Conservation (phyloP, 225 moss, liverwort and hornwort species). For the Bryum argenteum region DNA sequence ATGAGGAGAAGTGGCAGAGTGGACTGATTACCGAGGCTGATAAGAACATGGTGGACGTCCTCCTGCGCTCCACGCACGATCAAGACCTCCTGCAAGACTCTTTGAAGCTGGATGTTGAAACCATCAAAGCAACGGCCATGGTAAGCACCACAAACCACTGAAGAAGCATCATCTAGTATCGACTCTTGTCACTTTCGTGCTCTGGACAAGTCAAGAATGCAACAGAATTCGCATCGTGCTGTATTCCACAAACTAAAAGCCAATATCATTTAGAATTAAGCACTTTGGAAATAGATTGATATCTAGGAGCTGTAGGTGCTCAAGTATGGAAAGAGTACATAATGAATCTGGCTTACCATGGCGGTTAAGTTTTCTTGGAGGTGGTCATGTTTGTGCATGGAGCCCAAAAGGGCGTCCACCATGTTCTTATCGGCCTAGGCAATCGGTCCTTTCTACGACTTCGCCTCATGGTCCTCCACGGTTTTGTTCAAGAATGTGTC, state of each 20-base stretch:
- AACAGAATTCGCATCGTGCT: too few species aligned
- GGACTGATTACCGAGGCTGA: slow-evolving; percentile 34
- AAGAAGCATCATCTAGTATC: too few species aligned
- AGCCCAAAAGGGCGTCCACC: slow-evolving; percentile 41
- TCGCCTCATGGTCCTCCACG: slow-evolving; percentile 34
- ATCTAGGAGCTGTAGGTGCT: too few species aligned
- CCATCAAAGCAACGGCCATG: slow-evolving; percentile 37
- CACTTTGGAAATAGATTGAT: too few species aligned
- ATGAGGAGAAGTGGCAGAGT: slow-evolving; percentile 30
- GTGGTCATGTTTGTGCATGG: slow-evolving; percentile 25
- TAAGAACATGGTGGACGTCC: too few species aligned
- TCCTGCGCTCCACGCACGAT: slow-evolving; percentile 25
- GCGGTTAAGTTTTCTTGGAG: slow-evolving; percentile 21
- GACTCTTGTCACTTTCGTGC: too few species aligned
- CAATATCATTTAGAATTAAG: too few species aligned
- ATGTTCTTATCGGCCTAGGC: slow-evolving; percentile 39
- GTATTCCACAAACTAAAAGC: too few species aligned
- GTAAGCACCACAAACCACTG: not conserved
- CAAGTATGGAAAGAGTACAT: too few species aligned
- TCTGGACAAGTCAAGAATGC: too few species aligned
- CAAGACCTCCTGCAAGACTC: slow-evolving; percentile 11
- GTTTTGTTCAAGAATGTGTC: slow-evolving; percentile 31
- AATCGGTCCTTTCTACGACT: slow-evolving; percentile 24
- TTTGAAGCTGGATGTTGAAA: slow-evolving; percentile 24
- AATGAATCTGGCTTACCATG: too few species aligned